A percentile compares a stretch with the other conserved stretches of the same genome.
Conservation (phyloP, 495 filamentous ascomycete genomes). For the Sordaria brevicollis region DNA sequence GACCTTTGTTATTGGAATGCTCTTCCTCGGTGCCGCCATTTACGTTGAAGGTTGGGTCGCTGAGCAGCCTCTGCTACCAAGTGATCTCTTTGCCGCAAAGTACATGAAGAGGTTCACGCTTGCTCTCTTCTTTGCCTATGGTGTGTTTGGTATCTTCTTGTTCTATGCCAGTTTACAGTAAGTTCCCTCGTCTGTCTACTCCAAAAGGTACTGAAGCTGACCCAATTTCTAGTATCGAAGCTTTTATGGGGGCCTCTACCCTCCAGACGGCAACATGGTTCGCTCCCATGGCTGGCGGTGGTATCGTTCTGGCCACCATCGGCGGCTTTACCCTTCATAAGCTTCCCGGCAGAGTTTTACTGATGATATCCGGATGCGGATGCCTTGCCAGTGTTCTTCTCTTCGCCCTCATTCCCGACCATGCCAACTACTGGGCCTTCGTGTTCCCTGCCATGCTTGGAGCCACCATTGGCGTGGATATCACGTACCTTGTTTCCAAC, state of each 20-base stretch:
- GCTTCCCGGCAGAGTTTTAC: conserved; percentile 58
- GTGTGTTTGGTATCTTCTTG: conserved; percentile 64
- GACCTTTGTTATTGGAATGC: conserved; percentile 47
- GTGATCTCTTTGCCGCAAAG: conserved; percentile 62
- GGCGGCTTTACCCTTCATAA: conserved; percentile 73
- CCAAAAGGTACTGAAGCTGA: not conserved
- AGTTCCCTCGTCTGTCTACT: conserved; percentile 15
- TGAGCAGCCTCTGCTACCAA: conserved; percentile 60
- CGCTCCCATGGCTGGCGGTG: conserved; percentile 64
- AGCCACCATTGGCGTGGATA: conserved; percentile 72
- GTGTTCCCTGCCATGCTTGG: conserved; percentile 78
- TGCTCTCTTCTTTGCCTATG: conserved; percentile 66
- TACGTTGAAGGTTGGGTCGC: conserved; percentile 76
- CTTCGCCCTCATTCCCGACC: conserved; percentile 59
- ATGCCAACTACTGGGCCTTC: conserved; percentile 49
- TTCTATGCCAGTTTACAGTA: conserved; percentile 76
- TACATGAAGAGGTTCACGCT: conserved; percentile 59
- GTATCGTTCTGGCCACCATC: conserved; percentile 55
- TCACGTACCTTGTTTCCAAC: conserved; percentile 74
- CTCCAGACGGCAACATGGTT: conserved; percentile 73
- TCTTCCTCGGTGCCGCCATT: conserved; percentile 45
- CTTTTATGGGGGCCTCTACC: conserved; percentile 52
- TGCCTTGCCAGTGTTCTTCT: conserved; percentile 56
- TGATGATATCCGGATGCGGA: conserved; percentile 56
- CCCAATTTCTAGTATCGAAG: conserved; percentile 43